These are phyloP conservation scores for Talaromyces thailandensis DNA, from an alignment of 495 filamentous ascomycete species.

Conservation along the genomic window DNA sequence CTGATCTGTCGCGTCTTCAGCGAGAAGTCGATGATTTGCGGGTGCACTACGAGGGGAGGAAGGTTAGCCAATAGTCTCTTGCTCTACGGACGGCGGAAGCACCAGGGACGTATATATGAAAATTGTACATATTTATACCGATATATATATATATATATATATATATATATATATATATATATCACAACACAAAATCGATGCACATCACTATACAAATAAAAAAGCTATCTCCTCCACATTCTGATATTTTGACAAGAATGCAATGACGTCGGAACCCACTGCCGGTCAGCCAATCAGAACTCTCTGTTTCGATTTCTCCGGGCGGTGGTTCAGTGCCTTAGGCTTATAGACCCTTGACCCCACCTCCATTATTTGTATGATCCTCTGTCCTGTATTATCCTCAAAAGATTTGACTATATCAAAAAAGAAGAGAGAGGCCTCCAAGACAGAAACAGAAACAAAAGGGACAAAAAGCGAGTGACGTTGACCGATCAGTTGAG, in stretches of 20 bases:
- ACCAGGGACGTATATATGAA: not conserved
- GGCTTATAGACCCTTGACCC: not conserved
- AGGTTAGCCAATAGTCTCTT: conserved; percentile 12
- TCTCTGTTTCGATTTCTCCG: not conserved
- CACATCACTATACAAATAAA: too few relatives aligned
- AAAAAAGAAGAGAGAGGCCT: not conserved
- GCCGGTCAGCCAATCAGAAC: not conserved
- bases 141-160: not conserved
- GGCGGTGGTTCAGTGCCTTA: not conserved
- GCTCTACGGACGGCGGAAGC: not conserved
- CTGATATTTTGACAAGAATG: too few relatives aligned
- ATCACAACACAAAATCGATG: too few relatives aligned
- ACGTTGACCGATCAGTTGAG: not conserved
- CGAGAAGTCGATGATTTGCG: conserved; percentile 64
- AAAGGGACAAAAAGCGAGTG: not conserved
- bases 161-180: not conserved
- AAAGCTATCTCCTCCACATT: too few relatives aligned
- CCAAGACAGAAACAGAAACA: not conserved
- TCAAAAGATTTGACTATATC: not conserved
- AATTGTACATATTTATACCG: not conserved
- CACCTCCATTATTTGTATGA: not conserved
- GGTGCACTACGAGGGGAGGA: conserved; percentile 40
- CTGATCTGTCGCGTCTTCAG: conserved; percentile 58
- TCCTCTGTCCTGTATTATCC: not conserved
- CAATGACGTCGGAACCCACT: not conserved